These are phyloP conservation scores for Termitomyces sp. DNA, from an alignment of 768 basidiomycete genomes.

Conservation along the genomic window DNA sequence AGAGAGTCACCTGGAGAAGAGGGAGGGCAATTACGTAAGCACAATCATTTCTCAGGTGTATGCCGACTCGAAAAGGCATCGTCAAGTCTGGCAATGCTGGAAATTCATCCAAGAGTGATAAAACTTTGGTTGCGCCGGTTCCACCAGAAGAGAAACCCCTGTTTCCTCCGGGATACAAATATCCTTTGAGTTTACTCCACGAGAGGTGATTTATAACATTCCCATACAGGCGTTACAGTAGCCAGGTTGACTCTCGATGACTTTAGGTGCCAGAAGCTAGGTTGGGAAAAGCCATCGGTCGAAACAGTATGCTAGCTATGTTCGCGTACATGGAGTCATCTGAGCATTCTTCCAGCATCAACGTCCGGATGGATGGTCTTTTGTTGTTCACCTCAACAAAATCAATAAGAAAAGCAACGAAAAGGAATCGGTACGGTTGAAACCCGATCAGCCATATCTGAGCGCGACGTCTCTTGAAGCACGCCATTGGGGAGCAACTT, in stretches of 20 bases:
- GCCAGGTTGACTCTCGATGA: not conserved
- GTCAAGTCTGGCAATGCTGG: slow-evolving; percentile 90
- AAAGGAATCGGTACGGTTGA: slow-evolving; percentile 63
- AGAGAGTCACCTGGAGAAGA: not conserved
- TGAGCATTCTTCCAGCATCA: slow-evolving; percentile 32
- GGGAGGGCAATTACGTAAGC: slow-evolving; percentile 11
- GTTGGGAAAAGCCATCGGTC: slow-evolving; percentile 83
- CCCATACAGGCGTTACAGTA: not conserved
- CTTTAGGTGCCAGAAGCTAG: slow-evolving; percentile 77
- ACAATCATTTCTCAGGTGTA: slow-evolving; percentile 16
- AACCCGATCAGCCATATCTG: slow-evolving; percentile 67
- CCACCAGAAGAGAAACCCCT: slow-evolving; percentile 48
- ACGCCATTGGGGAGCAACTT: slow-evolving; percentile 87
- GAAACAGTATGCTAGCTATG: slow-evolving; percentile 51
- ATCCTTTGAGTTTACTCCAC: slow-evolving; percentile 70
- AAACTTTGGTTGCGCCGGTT: slow-evolving; percentile 17
- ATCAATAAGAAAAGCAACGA: slow-evolving; percentile 68
- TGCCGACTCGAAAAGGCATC: slow-evolving; percentile 73
- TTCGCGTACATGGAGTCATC: slow-evolving; percentile 1
- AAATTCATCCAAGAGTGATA: slow-evolving; percentile 63
- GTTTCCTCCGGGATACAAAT: slow-evolving; percentile 84
- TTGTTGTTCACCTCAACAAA: slow-evolving; percentile 61
- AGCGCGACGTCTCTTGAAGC: slow-evolving; percentile 73
- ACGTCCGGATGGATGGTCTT: slow-evolving; percentile 50
- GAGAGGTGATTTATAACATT: slow-evolving; percentile 54